Evolutionary conservation across 768 basidiomycete species (phyloP).

Genomic region (Gloeophyllum trabeum): DNA sequence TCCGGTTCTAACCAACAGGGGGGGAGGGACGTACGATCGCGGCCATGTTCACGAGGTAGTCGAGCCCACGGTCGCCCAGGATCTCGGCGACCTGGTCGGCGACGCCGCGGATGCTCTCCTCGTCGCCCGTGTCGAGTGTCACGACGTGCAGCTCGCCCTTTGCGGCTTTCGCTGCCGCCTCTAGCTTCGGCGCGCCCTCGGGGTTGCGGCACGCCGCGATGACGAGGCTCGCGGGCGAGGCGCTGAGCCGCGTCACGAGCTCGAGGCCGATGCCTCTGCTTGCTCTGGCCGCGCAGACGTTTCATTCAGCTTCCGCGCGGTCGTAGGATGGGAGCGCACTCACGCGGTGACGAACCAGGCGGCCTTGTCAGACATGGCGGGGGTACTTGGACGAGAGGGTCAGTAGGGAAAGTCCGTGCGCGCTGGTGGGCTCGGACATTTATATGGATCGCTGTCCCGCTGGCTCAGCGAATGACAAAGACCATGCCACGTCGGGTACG

Average conservation of each 20-base stretch:
- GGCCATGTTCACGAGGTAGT: conserved; percentile 29
- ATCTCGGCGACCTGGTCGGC: conserved; percentile 13
- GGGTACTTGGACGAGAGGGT: too few relatives aligned
- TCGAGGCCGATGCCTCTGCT: conserved; percentile 21
- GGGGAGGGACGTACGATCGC: conserved; percentile 17
- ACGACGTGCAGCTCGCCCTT: conserved; percentile 21
- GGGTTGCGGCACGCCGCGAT: conserved; percentile 21
- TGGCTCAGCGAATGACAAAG: too few relatives aligned
- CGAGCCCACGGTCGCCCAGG: conserved; percentile 19
- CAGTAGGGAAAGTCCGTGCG: too few relatives aligned
- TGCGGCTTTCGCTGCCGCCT: conserved; percentile 9
- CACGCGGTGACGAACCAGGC: conserved; percentile 17
- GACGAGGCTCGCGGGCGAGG: conserved; percentile 12
- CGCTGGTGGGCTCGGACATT: too few relatives aligned
- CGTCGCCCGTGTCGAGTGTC: conserved; percentile 18
- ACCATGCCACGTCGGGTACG: too few relatives aligned
- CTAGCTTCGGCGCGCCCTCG: conserved; percentile 10
- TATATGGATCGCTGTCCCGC: too few relatives aligned
- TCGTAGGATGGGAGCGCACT: not conserved
- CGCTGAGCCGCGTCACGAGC: conserved; percentile 13
- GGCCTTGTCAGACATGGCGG: too few relatives aligned
- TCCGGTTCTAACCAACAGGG: too few relatives aligned
- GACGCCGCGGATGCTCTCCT: conserved; percentile 16
- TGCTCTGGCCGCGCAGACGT: conserved; percentile 9
- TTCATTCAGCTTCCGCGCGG: not conserved